Evolutionary conservation across 257 asterid genomes (phyloP).

Genomic region (Nicotiana tomentosiformis): DNA sequence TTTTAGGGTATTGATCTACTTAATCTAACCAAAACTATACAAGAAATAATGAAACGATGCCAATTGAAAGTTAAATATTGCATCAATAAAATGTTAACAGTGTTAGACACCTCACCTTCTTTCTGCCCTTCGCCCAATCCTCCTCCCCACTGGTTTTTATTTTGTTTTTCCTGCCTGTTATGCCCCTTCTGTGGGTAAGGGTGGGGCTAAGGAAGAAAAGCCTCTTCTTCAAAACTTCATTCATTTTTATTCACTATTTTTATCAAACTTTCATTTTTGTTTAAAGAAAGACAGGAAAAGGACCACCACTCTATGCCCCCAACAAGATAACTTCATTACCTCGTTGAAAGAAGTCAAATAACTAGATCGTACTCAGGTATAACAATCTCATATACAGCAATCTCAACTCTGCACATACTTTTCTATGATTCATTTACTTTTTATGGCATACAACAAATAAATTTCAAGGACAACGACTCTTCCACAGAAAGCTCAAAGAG

Average conservation of each 20-base stretch:
- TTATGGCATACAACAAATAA: not conserved
- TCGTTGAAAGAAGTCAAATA: not conserved
- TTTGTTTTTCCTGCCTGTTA: not conserved
- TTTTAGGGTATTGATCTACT: not conserved
- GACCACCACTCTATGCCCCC: not conserved
- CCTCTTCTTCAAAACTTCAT: not conserved
- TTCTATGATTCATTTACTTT: not conserved
- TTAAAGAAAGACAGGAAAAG: not conserved
- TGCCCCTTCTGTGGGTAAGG: not conserved
- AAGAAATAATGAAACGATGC: not conserved
- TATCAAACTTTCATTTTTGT: not conserved
- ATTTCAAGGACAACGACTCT: not conserved
- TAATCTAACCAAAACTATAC: not conserved
- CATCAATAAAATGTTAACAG: not conserved
- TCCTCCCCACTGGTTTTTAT: not conserved
- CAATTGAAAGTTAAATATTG: not conserved
- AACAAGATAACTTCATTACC: not conserved
- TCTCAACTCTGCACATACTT: not conserved
- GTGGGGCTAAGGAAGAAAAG: not conserved
- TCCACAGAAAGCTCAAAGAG: not conserved
- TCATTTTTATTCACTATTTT: not conserved
- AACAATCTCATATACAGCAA: not conserved
- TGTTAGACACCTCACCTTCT: not conserved
- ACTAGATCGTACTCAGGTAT: not conserved
- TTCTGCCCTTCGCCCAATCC: not conserved